phyloP scores from a whole-genome alignment of 768 basidiomycete genomes.

The Xerocomellus chrysenteron region DNA sequence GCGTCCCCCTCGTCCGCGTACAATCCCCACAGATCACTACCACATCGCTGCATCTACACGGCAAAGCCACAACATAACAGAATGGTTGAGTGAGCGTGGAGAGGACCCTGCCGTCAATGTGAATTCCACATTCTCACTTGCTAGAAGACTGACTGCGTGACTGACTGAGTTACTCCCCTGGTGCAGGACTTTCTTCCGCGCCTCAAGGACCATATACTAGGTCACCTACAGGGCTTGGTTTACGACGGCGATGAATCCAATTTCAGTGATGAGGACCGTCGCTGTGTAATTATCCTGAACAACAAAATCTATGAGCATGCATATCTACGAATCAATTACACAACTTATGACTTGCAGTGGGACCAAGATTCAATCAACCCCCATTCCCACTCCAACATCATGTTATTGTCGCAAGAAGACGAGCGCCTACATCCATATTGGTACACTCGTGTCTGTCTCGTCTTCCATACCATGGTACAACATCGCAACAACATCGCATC shows the following conservation, averaged over 20 bases:
- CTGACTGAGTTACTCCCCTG: not conserved
- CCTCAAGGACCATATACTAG: not conserved
- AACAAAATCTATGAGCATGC: constrained; percentile 23
- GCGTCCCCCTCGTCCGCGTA: not conserved
- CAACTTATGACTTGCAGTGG: constrained; percentile 24
- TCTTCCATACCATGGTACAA: constrained; percentile 12
- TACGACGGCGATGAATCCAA: constrained; percentile 23
- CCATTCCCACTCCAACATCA: constrained; percentile 31
- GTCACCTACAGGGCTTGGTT: too few species aligned
- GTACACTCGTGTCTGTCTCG: constrained; percentile 30
- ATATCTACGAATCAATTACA: constrained; percentile 25
- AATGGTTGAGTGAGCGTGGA: not conserved
- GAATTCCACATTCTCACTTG: too few species aligned
- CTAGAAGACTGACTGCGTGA: too few species aligned
- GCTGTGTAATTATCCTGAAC: constrained; percentile 17
- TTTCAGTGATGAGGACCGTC: constrained; percentile 23
- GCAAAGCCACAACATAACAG: not conserved
- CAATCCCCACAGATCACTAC: not conserved
- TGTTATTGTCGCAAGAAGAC: constrained; percentile 31
- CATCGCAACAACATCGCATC: not conserved
- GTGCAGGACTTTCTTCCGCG: not conserved
- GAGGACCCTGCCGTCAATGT: not conserved
- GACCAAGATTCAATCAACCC: constrained; percentile 41
- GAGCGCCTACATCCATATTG: constrained; percentile 35
- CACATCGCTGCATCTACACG: not conserved